Conservation (phyloP, 2,329 filamentous ascomycete genomes). For the Bipolaris cookei region DNA sequence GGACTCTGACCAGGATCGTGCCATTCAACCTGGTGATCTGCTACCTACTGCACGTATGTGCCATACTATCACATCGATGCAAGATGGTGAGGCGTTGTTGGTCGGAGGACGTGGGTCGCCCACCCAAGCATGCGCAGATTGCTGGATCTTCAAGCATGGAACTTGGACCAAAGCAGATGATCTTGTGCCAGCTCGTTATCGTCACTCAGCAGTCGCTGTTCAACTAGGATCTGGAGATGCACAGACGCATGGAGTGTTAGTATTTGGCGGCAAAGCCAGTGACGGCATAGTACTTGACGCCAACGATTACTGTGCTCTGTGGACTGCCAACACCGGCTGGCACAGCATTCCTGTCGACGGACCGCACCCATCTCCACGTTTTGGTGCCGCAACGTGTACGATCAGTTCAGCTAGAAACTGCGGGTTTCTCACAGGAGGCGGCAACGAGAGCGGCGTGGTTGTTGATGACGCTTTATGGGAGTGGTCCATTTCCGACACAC, state of each 20-base stretch:
- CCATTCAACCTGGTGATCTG: conserved; percentile 42
- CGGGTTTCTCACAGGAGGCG: conserved; percentile 76
- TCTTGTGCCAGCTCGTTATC: conserved; percentile 74
- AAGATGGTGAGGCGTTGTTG: conserved; percentile 65
- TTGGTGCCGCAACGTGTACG: conserved; percentile 63
- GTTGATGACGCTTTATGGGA: conserved; percentile 65
- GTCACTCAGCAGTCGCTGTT: conserved; percentile 69
- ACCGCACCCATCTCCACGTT: conserved; percentile 57
- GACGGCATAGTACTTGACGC: conserved; percentile 50
- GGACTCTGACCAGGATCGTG: conserved; percentile 28
- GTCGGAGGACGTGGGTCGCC: conserved; percentile 82
- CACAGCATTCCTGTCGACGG: conserved; percentile 49
- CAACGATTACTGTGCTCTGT: conserved; percentile 49
- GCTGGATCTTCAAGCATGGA: conserved; percentile 72
- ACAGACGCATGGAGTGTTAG: conserved; percentile 52
- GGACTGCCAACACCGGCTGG: conserved; percentile 61
- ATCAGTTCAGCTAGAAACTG: conserved; percentile 48
- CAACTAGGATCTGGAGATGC: conserved; percentile 49
- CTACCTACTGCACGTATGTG: conserved; percentile 63
- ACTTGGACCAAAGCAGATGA: conserved; percentile 69
- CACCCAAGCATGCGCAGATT: conserved; percentile 70
- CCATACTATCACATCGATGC: conserved; percentile 74
- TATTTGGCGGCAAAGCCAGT: conserved; percentile 56
- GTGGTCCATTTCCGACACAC: conserved; percentile 61
- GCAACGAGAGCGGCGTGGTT: conserved; percentile 68